These are phyloP conservation scores for Epicoccum nigrum DNA, from an alignment of 2,329 filamentous ascomycete genomes.

Conservation along the genomic window DNA sequence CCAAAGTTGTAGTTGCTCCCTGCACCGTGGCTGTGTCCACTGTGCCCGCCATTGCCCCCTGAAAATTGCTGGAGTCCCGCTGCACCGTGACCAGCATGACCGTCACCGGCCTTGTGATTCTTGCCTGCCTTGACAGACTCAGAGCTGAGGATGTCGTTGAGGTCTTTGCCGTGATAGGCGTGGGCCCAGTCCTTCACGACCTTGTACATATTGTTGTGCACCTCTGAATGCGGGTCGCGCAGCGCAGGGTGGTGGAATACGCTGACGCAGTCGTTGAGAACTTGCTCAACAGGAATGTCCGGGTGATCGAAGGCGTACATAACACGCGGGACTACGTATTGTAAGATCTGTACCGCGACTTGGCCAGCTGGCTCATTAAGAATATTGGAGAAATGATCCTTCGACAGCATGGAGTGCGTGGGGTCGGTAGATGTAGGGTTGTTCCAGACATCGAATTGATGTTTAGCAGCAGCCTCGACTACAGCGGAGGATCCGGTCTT, in stretches of 20 bases:
- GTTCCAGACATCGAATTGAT: constrained; percentile 59
- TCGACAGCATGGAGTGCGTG: constrained; percentile 59
- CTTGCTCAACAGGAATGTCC: constrained; percentile 79
- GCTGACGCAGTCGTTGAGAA: constrained; percentile 78
- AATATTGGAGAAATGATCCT: constrained; percentile 60
- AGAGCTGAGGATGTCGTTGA: constrained; percentile 79
- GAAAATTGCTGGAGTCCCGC: constrained; percentile 34
- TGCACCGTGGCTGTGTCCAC: constrained; percentile 24
- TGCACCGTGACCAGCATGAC: constrained; percentile 43
- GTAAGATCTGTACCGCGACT: constrained; percentile 65
- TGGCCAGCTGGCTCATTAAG: constrained; percentile 57
- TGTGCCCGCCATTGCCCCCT: constrained; percentile 22
- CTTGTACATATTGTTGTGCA: constrained; percentile 87
- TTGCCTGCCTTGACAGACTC: constrained; percentile 81
- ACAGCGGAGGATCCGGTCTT: constrained; percentile 83
- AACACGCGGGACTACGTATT: constrained; percentile 86
- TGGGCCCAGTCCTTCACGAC: constrained; percentile 83
- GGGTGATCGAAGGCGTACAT: constrained; percentile 94
- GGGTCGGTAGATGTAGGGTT: constrained; percentile 56
- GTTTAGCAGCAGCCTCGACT: constrained; percentile 58
- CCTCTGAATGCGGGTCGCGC: constrained; percentile 75
- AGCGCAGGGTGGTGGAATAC: constrained; percentile 91
- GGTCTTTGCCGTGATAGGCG: constrained; percentile 67
- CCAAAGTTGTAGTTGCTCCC: constrained; percentile 21
- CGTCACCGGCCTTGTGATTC: constrained; percentile 67